These are phyloP conservation scores for Psophocarpus tetragonolobus DNA, from an alignment of 306 rosid genomes.

Conservation along the genomic window DNA sequence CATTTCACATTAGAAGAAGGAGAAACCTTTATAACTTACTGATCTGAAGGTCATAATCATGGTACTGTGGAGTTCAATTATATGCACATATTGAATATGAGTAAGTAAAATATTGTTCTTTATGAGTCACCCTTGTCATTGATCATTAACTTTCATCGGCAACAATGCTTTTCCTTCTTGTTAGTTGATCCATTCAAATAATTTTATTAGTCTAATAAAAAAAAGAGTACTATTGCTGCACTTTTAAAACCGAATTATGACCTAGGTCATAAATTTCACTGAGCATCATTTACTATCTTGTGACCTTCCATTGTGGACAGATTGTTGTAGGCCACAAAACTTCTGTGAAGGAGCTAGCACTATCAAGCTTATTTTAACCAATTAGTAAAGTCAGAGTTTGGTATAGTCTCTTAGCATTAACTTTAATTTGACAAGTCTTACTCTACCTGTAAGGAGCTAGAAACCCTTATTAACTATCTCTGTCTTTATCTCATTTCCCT, in stretches of 20 bases:
- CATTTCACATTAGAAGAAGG: background rate
- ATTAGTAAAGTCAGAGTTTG: background rate
- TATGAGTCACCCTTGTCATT: constrained; percentile 13
- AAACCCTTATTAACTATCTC: background rate
- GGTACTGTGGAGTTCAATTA: background rate
- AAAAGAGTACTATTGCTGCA: constrained; percentile 8
- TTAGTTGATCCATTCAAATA: constrained; percentile 29
- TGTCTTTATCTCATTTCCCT: background rate
- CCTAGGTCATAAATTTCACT: constrained; percentile 7
- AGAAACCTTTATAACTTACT: background rate
- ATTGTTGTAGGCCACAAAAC: constrained; percentile 1
- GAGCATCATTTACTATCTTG: constrained; percentile 23
- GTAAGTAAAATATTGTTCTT: background rate
- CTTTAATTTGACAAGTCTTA: constrained; percentile 4
- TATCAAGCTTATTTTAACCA: background rate
- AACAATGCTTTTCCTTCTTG: background rate
- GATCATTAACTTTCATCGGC: constrained; percentile 23
- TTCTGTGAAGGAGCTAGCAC: background rate
- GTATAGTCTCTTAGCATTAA: background rate
- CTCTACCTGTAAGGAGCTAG: background rate
- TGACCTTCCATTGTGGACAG: background rate
- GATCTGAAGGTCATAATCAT: background rate
- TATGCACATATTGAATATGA: background rate
- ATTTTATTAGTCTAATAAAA: constrained; percentile 12
- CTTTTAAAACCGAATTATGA: constrained; percentile 35